phyloP scores from a whole-genome alignment of 73 alveolate genomes.

The Paramecium bursaria region DNA sequence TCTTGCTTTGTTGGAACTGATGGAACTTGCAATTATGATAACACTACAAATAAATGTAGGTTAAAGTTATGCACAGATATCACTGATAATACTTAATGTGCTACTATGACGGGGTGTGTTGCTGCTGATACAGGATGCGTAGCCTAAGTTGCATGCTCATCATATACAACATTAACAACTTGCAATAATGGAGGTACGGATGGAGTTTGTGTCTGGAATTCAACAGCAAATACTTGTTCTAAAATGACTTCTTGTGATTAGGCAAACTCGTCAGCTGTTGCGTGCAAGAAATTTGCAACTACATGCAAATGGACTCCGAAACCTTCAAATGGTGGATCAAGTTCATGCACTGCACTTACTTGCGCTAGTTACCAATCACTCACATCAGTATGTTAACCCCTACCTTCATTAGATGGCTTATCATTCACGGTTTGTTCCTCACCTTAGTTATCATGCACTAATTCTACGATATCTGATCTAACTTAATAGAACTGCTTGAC shows the following conservation, averaged over 20 bases:
- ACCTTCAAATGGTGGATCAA: conserved; percentile 44
- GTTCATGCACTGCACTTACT: conserved; percentile 35
- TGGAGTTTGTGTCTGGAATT: conserved; percentile 43
- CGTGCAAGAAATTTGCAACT: conserved; percentile 1
- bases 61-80: conserved; percentile 32
- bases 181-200: conserved; percentile 45
- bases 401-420: not conserved
- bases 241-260: conserved; percentile 33
- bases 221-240: conserved; percentile 3
- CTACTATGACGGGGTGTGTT: not conserved
- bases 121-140: conserved; percentile 13
- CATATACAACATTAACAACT: conserved; percentile 5
- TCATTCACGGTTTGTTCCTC: conserved; percentile 16
- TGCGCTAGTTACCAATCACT: not conserved
- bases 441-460: not conserved
- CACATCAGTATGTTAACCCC: conserved; percentile 25
- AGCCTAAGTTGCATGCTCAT: not conserved
- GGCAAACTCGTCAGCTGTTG: conserved; percentile 21
- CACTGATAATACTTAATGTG: conserved; percentile 26
- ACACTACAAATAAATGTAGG: conserved; percentile 2
- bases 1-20: conserved; percentile 27
- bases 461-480: conserved; percentile 12
- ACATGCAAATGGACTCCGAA: conserved; percentile 57
- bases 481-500: conserved; percentile 29
- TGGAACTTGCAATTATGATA: conserved; percentile 22